Conservation (phyloP, 2,329 filamentous ascomycete species). For the Pseudogymnoascus verrucosus region DNA sequence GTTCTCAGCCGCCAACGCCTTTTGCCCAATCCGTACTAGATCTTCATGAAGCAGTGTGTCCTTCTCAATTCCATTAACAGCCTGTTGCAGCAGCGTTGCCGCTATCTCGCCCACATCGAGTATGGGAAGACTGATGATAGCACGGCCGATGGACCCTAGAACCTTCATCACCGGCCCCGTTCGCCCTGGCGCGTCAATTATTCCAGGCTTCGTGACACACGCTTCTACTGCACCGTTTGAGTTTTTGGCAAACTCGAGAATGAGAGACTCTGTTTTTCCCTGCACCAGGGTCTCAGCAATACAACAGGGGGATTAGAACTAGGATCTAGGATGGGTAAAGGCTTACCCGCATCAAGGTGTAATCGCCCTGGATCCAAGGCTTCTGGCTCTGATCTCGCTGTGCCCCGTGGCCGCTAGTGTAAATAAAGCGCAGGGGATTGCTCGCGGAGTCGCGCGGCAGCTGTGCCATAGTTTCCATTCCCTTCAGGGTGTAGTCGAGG, state of each 20-base stretch:
- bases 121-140: slow-evolving; percentile 26
- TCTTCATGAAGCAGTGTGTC: slow-evolving; percentile 38
- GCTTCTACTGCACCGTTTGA: slow-evolving; percentile 32
- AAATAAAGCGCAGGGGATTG: slow-evolving; percentile 39
- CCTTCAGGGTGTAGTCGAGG: slow-evolving; percentile 30
- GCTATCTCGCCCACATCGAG: slow-evolving; percentile 33
- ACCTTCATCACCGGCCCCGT: slow-evolving; percentile 14
- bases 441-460: slow-evolving; percentile 14
- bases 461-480: slow-evolving; percentile 31
- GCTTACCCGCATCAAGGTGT: slow-evolving; percentile 40
- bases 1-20: not conserved
- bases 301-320: not conserved
- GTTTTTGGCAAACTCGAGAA: slow-evolving; percentile 35
- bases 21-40: slow-evolving; percentile 31
- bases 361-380: slow-evolving; percentile 32
- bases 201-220: slow-evolving; percentile 35
- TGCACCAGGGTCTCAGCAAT: slow-evolving; percentile 19
- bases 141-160: slow-evolving; percentile 17
- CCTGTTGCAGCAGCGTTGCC: slow-evolving; percentile 37
- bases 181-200: slow-evolving; percentile 30
- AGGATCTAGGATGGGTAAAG: not conserved
- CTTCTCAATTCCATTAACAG: slow-evolving; percentile 38
- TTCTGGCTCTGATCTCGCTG: slow-evolving; percentile 39
- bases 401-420: slow-evolving; percentile 38
- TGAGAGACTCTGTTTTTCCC: slow-evolving; percentile 39